A percentile compares a stretch with the other conserved stretches of the same genome.
Conservation (phyloP, 352 stramenopile genomes). For the Globisporangium sylvaticum region DNA sequence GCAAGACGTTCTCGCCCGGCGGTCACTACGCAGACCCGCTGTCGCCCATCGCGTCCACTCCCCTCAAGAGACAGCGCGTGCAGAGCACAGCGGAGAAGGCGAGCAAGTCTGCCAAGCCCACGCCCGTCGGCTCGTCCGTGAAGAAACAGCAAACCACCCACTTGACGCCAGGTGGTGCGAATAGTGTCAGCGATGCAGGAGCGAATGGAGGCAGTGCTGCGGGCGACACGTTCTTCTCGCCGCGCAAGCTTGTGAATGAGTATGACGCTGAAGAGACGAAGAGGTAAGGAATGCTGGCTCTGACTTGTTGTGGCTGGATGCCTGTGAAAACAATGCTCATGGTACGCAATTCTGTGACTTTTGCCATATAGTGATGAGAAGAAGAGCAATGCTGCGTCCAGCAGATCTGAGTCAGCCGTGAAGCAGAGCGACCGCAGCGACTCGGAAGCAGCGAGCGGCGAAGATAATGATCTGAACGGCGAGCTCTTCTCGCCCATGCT, state of each 20-base stretch:
- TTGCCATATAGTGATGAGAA: constrained; percentile 6
- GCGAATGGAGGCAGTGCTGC: constrained; percentile 18
- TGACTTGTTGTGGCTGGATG: neutral
- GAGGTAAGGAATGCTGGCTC: neutral
- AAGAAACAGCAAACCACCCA: constrained; percentile 14
- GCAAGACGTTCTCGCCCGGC: constrained; percentile 15
- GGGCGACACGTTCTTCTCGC: constrained; percentile 41
- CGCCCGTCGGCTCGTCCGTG: constrained; percentile 12
- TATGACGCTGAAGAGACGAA: constrained; percentile 33
- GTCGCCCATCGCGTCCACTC: constrained; percentile 82
- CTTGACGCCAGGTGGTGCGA: neutral
- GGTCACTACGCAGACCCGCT: constrained; percentile 76
- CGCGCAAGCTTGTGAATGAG: constrained; percentile 56
- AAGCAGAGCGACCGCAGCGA: constrained; percentile 6
- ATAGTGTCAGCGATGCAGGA: neutral
- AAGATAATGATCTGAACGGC: constrained; percentile 28
- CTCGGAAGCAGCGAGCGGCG: constrained; percentile 14
- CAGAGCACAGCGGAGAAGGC: constrained; percentile 36
- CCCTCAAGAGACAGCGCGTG: constrained; percentile 69
- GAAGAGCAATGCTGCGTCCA: neutral
- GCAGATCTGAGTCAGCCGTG: neutral
- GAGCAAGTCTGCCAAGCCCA: constrained; percentile 44
- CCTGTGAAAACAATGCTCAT: neutral
- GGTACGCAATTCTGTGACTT: neutral
- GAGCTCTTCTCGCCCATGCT: constrained; percentile 76